phyloP scores from a whole-genome alignment of 257 asterid genomes.

The Lavandula angustifolia region DNA sequence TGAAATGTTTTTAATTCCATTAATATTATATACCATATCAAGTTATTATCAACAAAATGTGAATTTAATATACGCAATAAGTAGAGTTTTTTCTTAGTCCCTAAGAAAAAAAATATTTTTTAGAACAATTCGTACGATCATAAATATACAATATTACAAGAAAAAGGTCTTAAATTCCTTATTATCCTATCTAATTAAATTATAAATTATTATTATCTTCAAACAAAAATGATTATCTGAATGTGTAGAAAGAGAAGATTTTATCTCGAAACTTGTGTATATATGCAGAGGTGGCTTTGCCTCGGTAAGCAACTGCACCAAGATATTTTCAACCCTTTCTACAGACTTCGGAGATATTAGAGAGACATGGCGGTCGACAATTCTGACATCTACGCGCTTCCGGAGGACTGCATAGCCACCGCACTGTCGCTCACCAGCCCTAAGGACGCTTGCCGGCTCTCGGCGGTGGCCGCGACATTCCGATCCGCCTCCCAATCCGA shows the following conservation, averaged over 20 bases:
- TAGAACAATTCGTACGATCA: no score
- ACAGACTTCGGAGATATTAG: neutral
- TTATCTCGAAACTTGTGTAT: neutral
- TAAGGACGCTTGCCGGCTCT: constrained; percentile 65
- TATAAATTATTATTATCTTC: no score
- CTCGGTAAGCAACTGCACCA: neutral
- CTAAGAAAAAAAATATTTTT: neutral
- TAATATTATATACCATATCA: no score
- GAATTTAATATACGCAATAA: no score
- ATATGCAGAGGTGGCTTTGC: neutral
- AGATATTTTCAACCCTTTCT: constrained; percentile 1
- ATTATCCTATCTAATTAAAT: neutral
- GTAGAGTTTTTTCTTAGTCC: neutral
- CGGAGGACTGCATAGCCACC: constrained; percentile 75
- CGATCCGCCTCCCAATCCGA: constrained; percentile 71
- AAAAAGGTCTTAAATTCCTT: no score
- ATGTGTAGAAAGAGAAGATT: neutral
- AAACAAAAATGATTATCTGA: no score
- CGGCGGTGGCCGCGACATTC: constrained; percentile 54
- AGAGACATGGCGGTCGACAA: constrained; percentile 45
- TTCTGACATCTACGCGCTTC: constrained; percentile 44
- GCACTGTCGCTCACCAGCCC: constrained; percentile 74
- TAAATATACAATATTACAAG: no score
- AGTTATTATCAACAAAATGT: no score
- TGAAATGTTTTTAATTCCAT: no score